Percentiles rank a stretch among this genome's conserved stretches.
Evolutionary conservation across 2,329 filamentous ascomycete genomes (phyloP).

Genomic region (Aschersonia sp.): DNA sequence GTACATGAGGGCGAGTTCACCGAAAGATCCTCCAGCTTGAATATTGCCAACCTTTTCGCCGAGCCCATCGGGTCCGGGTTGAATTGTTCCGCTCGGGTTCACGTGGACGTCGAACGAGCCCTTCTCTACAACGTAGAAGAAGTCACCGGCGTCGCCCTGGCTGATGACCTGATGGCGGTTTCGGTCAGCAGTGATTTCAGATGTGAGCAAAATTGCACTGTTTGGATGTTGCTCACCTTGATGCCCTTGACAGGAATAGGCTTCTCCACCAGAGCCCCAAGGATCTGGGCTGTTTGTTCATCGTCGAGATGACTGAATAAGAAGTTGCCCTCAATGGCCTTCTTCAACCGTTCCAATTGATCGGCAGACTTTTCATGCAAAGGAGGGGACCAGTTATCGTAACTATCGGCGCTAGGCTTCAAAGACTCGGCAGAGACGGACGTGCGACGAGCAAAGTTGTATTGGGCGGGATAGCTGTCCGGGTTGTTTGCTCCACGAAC

Average conservation of each 20-base stretch:
- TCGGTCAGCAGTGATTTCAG: not conserved
- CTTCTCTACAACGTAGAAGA: slow-evolving; percentile 92
- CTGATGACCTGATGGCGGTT: slow-evolving; percentile 60
- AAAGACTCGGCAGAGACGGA: slow-evolving; percentile 95
- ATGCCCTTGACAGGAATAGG: slow-evolving; percentile 83
- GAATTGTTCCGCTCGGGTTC: slow-evolving; percentile 60
- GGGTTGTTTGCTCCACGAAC: slow-evolving; percentile 36
- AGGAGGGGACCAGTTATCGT: slow-evolving; percentile 84
- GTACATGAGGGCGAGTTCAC: slow-evolving; percentile 96
- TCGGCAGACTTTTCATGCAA: slow-evolving; percentile 70
- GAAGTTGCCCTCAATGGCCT: slow-evolving; percentile 79
- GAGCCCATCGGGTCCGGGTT: slow-evolving; percentile 69
- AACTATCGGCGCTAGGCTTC: slow-evolving; percentile 70
- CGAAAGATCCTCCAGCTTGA: slow-evolving; percentile 82
- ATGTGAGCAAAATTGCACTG: slow-evolving; percentile 9
- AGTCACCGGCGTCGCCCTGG: slow-evolving; percentile 92
- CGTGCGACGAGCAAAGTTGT: slow-evolving; percentile 84
- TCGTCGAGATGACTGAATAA: slow-evolving; percentile 91
- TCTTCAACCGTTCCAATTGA: slow-evolving; percentile 65
- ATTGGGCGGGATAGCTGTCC: slow-evolving; percentile 75
- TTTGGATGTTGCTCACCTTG: slow-evolving; percentile 31
- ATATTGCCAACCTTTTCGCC: slow-evolving; percentile 72
- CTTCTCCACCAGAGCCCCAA: slow-evolving; percentile 88
- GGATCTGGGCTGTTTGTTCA: slow-evolving; percentile 74
- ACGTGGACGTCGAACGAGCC: slow-evolving; percentile 87